These are phyloP conservation scores for Metarhizium guizhouense DNA, from an alignment of 2,329 filamentous ascomycete genomes.

Conservation along the genomic window DNA sequence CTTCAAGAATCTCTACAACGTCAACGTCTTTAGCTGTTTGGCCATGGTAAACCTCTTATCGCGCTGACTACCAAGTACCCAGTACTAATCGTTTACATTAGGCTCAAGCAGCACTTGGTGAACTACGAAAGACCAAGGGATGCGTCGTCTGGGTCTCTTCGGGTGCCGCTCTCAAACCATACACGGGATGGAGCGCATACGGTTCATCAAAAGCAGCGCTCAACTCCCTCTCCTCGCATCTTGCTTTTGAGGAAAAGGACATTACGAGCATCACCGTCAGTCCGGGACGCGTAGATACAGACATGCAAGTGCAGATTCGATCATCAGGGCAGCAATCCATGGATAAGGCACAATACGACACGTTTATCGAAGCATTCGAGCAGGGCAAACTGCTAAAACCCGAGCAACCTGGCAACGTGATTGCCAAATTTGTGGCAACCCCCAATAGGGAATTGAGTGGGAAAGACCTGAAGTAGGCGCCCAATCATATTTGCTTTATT, in stretches of 20 bases:
- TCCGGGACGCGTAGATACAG: constrained; percentile 78
- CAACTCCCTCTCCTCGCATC: constrained; percentile 67
- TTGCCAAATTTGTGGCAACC: constrained; percentile 65
- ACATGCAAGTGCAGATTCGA: constrained; percentile 80
- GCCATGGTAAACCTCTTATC: constrained; percentile 52
- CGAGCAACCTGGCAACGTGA: constrained; percentile 77
- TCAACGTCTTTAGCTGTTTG: constrained; percentile 81
- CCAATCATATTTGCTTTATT: neutral
- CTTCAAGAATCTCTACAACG: constrained; percentile 69
- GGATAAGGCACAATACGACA: constrained; percentile 49
- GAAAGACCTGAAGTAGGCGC: constrained; percentile 58
- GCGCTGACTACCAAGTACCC: neutral
- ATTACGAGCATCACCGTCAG: constrained; percentile 65
- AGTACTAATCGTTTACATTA: constrained; percentile 21
- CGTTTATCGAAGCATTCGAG: constrained; percentile 61
- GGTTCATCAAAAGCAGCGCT: constrained; percentile 75
- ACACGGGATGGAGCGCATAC: constrained; percentile 70
- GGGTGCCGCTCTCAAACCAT: constrained; percentile 60
- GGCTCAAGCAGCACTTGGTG: constrained; percentile 62
- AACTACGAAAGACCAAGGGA: constrained; percentile 59
- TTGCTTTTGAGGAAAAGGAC: constrained; percentile 68
- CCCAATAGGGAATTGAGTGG: constrained; percentile 63
- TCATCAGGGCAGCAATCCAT: constrained; percentile 45
- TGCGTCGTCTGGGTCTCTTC: constrained; percentile 72
- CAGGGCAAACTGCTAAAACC: constrained; percentile 67